Evolutionary conservation across 371 early-diverging fungal species (phyloP).

Genomic region (Lichtheimia corymbifera): DNA sequence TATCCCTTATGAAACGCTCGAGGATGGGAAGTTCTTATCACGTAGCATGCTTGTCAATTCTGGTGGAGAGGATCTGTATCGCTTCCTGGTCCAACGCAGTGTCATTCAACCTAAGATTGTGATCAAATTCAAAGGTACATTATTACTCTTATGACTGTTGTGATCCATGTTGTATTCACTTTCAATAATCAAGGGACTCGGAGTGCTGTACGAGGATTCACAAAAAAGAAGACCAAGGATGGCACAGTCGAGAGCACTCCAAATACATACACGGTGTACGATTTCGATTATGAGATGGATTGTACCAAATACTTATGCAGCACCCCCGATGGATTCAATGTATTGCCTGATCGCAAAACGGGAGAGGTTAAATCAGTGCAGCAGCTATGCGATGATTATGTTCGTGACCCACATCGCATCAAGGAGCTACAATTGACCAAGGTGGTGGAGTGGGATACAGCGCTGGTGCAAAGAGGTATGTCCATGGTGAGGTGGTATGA

Average conservation of each 20-base stretch:
- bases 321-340: conserved; percentile 27
- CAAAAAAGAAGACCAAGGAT: conserved; percentile 45
- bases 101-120: conserved; percentile 30
- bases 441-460: conserved; percentile 43
- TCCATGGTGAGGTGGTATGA: background rate
- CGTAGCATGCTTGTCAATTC: conserved; percentile 42
- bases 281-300: conserved; percentile 40
- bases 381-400: conserved; percentile 44
- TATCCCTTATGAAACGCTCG: conserved; percentile 8
- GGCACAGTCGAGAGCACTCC: conserved; percentile 24
- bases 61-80: conserved; percentile 44
- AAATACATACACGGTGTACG: background rate
- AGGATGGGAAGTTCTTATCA: conserved; percentile 22
- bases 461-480: conserved; percentile 34
- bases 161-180: background rate
- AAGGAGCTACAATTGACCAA: conserved; percentile 48
- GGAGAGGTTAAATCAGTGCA: conserved; percentile 30
- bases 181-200: too few relatives aligned
- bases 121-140: conserved; percentile 35
- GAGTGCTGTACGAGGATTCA: background rate
- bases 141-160: background rate
- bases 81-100: conserved; percentile 44
- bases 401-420: conserved; percentile 27
- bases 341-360: conserved; percentile 32
- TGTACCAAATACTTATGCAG: conserved; percentile 27